phyloP scores from a whole-genome alignment of 2,329 filamentous ascomycete species.

The Dactylellina leptospora region DNA sequence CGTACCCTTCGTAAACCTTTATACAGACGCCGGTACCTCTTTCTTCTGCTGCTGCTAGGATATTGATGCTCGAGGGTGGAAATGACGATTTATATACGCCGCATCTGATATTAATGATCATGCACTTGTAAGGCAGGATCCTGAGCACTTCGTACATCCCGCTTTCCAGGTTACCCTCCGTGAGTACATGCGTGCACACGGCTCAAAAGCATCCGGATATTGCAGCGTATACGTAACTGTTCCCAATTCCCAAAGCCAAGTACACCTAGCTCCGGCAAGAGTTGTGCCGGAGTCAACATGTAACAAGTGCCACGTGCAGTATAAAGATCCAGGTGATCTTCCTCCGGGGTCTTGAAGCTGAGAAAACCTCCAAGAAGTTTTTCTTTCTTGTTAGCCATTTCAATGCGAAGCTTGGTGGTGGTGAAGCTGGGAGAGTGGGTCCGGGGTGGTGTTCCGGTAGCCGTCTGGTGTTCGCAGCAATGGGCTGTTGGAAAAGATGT shows the following conservation, averaged over 20 bases:
- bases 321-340: slow-evolving; percentile 45
- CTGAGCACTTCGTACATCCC: background rate
- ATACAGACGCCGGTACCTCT: background rate
- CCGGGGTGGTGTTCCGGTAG: slow-evolving; percentile 46
- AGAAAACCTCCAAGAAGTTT: slow-evolving; percentile 6
- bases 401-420: slow-evolving; percentile 1
- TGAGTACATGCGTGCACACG: background rate
- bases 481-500: slow-evolving; percentile 42
- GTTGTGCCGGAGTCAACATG: slow-evolving; percentile 47
- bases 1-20: slow-evolving; percentile 24
- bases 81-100: slow-evolving; percentile 46
- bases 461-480: slow-evolving; percentile 19
- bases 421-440: slow-evolving; percentile 23
- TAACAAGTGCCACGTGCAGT: slow-evolving; percentile 50
- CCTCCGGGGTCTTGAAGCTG: slow-evolving; percentile 10
- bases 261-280: slow-evolving; percentile 42
- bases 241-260: background rate
- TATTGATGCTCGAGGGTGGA: background rate
- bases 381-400: background rate
- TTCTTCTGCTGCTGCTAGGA: background rate
- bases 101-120: background rate
- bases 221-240: slow-evolving; percentile 19
- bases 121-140: background rate
- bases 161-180: slow-evolving; percentile 1
- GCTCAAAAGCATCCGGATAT: slow-evolving; percentile 32